These are phyloP conservation scores for Podospora australis DNA, from an alignment of 495 filamentous ascomycete genomes.

Conservation along the genomic window DNA sequence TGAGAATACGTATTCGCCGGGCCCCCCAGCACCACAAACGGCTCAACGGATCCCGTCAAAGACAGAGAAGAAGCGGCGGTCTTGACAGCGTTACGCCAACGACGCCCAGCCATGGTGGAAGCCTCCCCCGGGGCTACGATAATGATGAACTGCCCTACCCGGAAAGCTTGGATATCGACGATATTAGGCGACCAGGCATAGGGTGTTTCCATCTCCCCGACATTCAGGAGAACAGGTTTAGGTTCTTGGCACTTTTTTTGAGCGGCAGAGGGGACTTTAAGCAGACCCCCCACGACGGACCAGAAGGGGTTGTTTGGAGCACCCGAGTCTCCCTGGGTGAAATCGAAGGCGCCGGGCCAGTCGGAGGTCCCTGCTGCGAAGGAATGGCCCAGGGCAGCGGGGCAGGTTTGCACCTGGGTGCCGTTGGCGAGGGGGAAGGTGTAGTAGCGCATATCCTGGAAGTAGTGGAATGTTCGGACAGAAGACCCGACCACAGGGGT, in stretches of 20 bases:
- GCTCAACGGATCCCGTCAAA: slow-evolving; percentile 25
- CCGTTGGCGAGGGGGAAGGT: slow-evolving; percentile 70
- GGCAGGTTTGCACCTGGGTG: slow-evolving; percentile 68
- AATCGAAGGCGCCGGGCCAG: slow-evolving; percentile 88
- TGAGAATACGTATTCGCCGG: slow-evolving; percentile 93
- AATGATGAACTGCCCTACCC: slow-evolving; percentile 84
- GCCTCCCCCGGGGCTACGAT: slow-evolving; percentile 83
- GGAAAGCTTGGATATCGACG: slow-evolving; percentile 82
- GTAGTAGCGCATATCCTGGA: slow-evolving; percentile 54
- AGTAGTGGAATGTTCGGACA: slow-evolving; percentile 61
- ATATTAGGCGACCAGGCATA: slow-evolving; percentile 92
- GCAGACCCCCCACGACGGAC: slow-evolving; percentile 64
- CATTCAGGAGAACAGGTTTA: slow-evolving; percentile 85
- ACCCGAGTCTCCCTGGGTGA: slow-evolving; percentile 75
- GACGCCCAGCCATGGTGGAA: slow-evolving; percentile 87
- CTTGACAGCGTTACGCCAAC: slow-evolving; percentile 75
- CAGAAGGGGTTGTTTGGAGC: slow-evolving; percentile 72
- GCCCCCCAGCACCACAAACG: slow-evolving; percentile 66
- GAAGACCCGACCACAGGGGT: slow-evolving; percentile 41
- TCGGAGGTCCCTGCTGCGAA: slow-evolving; percentile 94
- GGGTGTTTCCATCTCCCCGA: slow-evolving; percentile 68
- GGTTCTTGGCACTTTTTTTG: slow-evolving; percentile 74
- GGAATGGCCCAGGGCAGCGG: slow-evolving; percentile 84
- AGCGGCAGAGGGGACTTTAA: slow-evolving; percentile 62
- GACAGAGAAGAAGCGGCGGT: slow-evolving; percentile 35